A percentile compares a stretch with the other conserved stretches of the same genome.
phyloP scores from a whole-genome alignment of 139 green algal species.

The Pleodorina starrii region DNA sequence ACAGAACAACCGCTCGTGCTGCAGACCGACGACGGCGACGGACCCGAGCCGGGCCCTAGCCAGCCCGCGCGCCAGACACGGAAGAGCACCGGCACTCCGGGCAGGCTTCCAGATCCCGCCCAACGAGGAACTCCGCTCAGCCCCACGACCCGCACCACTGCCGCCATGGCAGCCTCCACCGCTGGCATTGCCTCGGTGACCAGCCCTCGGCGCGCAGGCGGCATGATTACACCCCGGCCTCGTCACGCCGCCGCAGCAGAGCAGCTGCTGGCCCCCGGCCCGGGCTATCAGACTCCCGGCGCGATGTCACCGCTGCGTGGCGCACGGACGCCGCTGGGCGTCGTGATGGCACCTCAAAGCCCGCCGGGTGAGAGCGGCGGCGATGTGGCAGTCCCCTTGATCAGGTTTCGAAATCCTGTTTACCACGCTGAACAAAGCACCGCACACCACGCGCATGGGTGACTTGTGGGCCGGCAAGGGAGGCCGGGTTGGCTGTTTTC shows the following conservation, averaged over 20 bases:
- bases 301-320: conserved; percentile 12
- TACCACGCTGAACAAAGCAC: too few relatives aligned
- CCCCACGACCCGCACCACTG: too few relatives aligned
- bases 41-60: background rate
- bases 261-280: background rate
- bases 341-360: background rate
- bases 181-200: too few relatives aligned
- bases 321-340: background rate
- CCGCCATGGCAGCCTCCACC: too few relatives aligned
- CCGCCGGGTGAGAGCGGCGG: background rate
- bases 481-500: too few relatives aligned
- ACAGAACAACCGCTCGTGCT: conserved; percentile 3
- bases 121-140: too few relatives aligned
- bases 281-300: background rate
- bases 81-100: too few relatives aligned
- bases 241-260: background rate
- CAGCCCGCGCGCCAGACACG: background rate
- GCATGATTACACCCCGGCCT: background rate
- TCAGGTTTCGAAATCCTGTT: too few relatives aligned
- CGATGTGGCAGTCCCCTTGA: too few relatives aligned
- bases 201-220: background rate
- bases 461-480: too few relatives aligned
- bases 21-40: background rate
- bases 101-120: too few relatives aligned
- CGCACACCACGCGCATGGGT: too few relatives aligned